Conservation (phyloP, 305 asterid genomes). For the Solanum hybrid region DNA sequence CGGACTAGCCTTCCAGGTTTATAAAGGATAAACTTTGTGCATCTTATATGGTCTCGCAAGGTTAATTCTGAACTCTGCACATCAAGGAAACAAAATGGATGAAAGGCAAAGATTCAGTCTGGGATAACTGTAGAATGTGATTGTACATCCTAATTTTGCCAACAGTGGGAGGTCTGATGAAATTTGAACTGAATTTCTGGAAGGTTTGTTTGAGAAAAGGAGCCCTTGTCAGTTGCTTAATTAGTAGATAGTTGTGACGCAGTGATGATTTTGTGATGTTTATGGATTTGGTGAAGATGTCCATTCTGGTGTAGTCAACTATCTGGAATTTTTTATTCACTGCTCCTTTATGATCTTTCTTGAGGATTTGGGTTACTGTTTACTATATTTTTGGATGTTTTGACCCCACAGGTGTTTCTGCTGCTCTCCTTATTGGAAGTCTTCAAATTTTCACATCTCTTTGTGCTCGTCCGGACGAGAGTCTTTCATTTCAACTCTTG, state of each 20-base stretch:
- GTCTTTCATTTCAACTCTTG: conserved; percentile 37
- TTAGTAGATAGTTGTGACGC: background rate
- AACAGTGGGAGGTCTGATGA: background rate
- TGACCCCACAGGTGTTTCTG: conserved; percentile 40
- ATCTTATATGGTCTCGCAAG: background rate
- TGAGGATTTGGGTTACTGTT: background rate
- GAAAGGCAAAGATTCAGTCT: background rate
- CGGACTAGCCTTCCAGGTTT: background rate
- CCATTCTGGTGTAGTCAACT: background rate
- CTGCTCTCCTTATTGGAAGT: conserved; percentile 54
- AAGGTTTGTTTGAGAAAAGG: background rate
- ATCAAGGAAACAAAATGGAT: background rate
- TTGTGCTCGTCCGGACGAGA: conserved; percentile 50
- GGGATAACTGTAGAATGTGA: background rate
- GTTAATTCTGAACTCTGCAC: background rate
- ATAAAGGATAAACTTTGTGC: background rate
- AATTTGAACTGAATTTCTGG: background rate
- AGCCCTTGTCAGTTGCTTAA: background rate
- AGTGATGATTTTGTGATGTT: background rate
- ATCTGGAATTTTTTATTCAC: background rate
- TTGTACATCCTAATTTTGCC: background rate
- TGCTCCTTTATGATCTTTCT: background rate
- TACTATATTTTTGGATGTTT: conserved; percentile 3
- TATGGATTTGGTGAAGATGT: background rate
- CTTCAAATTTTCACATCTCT: conserved; percentile 47